Evolutionary conservation across 352 stramenopile genomes (phyloP).

Genomic region (Phytophthora pseudosyringae): DNA sequence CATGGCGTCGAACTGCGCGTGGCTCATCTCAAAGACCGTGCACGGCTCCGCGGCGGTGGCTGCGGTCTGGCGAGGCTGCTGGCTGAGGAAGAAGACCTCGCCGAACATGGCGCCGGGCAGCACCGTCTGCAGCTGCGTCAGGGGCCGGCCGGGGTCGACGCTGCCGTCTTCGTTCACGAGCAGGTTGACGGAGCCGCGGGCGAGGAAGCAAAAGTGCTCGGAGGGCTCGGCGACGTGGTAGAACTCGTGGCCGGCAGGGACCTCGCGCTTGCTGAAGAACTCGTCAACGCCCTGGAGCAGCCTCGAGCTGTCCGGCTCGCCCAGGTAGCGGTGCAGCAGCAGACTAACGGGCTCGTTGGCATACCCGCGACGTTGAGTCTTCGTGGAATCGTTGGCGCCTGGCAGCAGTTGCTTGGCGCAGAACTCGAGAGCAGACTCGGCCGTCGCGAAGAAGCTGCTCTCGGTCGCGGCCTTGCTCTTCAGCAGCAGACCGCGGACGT

Average conservation of each 20-base stretch:
- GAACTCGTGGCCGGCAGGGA: slow-evolving; percentile 61
- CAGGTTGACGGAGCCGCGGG: slow-evolving; percentile 63
- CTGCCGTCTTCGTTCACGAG: slow-evolving; percentile 77
- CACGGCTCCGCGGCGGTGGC: slow-evolving; percentile 47
- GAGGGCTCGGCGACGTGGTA: slow-evolving; percentile 62
- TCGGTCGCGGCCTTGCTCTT: slow-evolving; percentile 71
- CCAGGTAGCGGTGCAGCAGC: slow-evolving; percentile 80
- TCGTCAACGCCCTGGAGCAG: slow-evolving; percentile 62
- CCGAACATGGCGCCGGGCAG: slow-evolving; percentile 79
- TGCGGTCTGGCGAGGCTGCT: slow-evolving; percentile 57
- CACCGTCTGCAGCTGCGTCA: slow-evolving; percentile 65
- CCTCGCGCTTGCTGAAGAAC: slow-evolving; percentile 56
- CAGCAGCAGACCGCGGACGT: slow-evolving; percentile 60
- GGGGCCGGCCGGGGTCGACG: slow-evolving; percentile 38
- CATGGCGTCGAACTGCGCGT: slow-evolving; percentile 65
- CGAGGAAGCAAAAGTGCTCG: slow-evolving; percentile 74
- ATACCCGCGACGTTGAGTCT: slow-evolving; percentile 25
- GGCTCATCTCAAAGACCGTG: slow-evolving; percentile 70
- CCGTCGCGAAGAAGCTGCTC: slow-evolving; percentile 60
- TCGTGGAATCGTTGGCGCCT: slow-evolving; percentile 15
- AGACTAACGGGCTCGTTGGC: slow-evolving; percentile 55
- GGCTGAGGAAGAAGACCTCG: slow-evolving; percentile 80
- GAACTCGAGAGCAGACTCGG: slow-evolving; percentile 69
- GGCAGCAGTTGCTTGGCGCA: slow-evolving; percentile 65
- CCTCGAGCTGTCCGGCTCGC: slow-evolving; percentile 60